Conservation (phyloP, 2,329 filamentous ascomycete genomes). For the Neocatenulostroma microsporum region DNA sequence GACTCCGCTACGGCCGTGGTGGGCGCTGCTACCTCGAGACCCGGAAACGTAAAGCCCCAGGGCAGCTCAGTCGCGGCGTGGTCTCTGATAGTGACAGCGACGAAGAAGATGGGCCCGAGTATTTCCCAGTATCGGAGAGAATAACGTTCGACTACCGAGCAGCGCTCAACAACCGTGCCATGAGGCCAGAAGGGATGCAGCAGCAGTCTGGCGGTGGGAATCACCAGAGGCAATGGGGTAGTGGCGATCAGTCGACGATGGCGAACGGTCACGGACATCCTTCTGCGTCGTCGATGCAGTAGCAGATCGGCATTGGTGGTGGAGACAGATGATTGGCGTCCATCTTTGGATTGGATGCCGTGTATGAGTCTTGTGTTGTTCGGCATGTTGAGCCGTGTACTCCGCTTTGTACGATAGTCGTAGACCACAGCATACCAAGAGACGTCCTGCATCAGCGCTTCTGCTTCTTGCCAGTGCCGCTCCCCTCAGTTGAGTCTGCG, state of each 20-base stretch:
- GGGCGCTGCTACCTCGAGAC: conserved; percentile 81
- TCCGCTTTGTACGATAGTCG: no score
- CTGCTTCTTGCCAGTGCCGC: conserved; percentile 14
- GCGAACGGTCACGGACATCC: conserved; percentile 5
- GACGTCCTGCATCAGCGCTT: conserved; percentile 7
- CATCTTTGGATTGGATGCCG: no score
- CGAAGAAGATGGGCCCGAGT: conserved; percentile 55
- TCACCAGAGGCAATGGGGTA: conserved; percentile 10
- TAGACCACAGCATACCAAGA: no score
- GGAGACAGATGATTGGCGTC: conserved; percentile 4
- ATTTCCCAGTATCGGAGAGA: conserved; percentile 20
- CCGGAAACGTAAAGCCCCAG: conserved; percentile 19
- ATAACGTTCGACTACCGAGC: conserved; percentile 65
- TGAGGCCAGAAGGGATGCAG: conserved; percentile 16
- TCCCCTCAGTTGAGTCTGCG: conserved; percentile 5
- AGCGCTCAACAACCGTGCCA: conserved; percentile 43
- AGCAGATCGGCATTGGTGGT: conserved; percentile 5
- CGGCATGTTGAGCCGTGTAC: no score
- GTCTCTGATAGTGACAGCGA: conserved; percentile 80
- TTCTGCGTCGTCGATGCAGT: conserved; percentile 3
- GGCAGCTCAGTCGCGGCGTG: conserved; percentile 24
- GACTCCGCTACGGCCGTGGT: conserved; percentile 74
- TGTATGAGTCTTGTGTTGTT: no score
- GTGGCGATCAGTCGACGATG: conserved; percentile 11
- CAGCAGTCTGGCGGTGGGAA: conserved; percentile 8